Percentiles rank a stretch among this genome's conserved stretches.
Evolutionary conservation across 805 yeast species (phyloP).

Genomic region (Candida namnaoensis): DNA sequence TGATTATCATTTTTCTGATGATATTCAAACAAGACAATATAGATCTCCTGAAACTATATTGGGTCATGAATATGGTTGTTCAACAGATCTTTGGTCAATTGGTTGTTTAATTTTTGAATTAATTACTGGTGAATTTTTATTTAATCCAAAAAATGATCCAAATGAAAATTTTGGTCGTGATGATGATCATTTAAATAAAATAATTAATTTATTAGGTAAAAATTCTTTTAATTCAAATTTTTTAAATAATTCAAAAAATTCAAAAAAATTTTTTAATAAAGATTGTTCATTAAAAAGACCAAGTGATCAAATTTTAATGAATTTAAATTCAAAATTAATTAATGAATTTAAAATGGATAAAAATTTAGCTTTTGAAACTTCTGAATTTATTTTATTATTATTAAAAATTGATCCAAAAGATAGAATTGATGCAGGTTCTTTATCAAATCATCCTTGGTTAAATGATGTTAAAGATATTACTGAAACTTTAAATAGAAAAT

Average conservation of each 20-base stretch:
- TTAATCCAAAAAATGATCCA: constrained; percentile 40
- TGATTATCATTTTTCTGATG: constrained; percentile 55
- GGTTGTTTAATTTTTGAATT: constrained; percentile 54
- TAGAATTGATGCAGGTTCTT: constrained; percentile 46
- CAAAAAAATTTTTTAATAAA: constrained; percentile 39
- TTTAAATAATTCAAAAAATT: constrained; percentile 28
- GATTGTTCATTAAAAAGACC: constrained; percentile 43
- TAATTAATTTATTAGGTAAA: constrained; percentile 41
- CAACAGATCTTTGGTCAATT: constrained; percentile 53
- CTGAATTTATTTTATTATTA: constrained; percentile 42
- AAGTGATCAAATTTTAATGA: constrained; percentile 43
- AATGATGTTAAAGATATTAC: constrained; percentile 2
- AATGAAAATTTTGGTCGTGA: constrained; percentile 39
- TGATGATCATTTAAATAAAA: constrained; percentile 58
- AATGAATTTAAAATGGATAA: constrained; percentile 66
- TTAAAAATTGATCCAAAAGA: constrained; percentile 37
- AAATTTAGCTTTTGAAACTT: constrained; percentile 39
- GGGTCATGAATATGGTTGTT: constrained; percentile 54
- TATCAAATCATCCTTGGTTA: constrained; percentile 48
- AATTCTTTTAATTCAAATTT: constrained; percentile 28
- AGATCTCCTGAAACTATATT: constrained; percentile 57
- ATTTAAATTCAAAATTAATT: constrained; percentile 53
- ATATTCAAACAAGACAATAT: constrained; percentile 62
- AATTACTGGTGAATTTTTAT: constrained; percentile 52
- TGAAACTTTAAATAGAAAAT: constrained; percentile 9